Evolutionary conservation across 163 green algal genomes (phyloP), one percentile per base, ranked within the genome.

Genomic region (Chlamydomonas reinhardtii): DNA sequence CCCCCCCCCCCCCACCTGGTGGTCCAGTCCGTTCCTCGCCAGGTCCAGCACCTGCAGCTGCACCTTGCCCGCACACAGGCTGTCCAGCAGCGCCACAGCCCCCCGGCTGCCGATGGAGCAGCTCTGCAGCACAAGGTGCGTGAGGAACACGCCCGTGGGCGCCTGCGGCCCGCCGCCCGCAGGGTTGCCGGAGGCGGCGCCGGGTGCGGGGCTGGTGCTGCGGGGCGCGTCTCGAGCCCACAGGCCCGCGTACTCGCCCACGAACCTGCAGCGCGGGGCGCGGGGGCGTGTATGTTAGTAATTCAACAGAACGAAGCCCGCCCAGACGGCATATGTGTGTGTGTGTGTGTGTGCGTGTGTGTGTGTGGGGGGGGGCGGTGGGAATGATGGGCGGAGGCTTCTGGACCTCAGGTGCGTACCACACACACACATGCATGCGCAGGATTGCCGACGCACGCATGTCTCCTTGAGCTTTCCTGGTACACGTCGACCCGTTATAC

Each of bases 161-260:
- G 31, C 2, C 31, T 71, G 64, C 29, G 29, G 64, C 29, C 29
- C 64, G 29, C 29, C 15, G 20, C 24, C 59, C 0, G 24, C 59
- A 0, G 59, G 9, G 24, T 22, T n/a, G 24, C 62, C 62, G 25
- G 62, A 29, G 24, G 25, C 16, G 25, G 62, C 5, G 62, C 62
- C 62, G 25, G 62, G 62, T 8, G 27, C 62, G 62, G 62, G 62
- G 62, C 62, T 70, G 27, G 4, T 66, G 62, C 27, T 34, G 62
- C 66, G 31, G 3, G 66, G 66, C 17, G 66, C 66, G 31, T 73
- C 66, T 1, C 66, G 66, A 12, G 17, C 17, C 66, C 66, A 73
- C 66, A 73, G 66, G 31, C 66, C 66, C 64, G 64, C 64, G 64
- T 71, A 71, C 64, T 71, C 64, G 64, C 64, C 64, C 29, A 35